Conservation (phyloP, 1,284 basidiomycete genomes). For the Leccinum cinnamomeum region DNA sequence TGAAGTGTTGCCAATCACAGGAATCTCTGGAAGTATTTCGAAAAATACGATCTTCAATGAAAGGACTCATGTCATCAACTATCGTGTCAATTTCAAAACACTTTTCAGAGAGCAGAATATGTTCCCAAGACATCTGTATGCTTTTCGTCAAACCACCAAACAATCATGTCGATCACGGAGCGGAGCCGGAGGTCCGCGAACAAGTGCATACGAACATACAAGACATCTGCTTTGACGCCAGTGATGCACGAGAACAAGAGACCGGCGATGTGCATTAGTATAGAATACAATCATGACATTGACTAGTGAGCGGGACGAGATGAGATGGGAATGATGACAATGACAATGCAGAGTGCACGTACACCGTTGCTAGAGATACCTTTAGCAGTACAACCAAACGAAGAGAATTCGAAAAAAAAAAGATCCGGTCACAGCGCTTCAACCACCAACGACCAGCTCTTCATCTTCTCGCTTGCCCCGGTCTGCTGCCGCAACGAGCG, state of each 20-base stretch:
- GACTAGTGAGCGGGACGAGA: not conserved
- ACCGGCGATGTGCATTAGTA: not conserved
- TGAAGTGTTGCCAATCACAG: too few species aligned
- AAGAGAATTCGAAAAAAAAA: not conserved
- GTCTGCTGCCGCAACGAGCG: not conserved
- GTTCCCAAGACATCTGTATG: not conserved
- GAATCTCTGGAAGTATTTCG: too few species aligned
- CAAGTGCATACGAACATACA: not conserved
- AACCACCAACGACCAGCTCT: constrained; percentile 20
- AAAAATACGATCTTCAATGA: too few species aligned
- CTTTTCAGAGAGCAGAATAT: not conserved
- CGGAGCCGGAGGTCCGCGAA: not conserved
- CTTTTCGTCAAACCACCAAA: not conserved
- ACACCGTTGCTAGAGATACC: not conserved
- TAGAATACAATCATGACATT: not conserved
- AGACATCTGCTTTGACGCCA: not conserved
- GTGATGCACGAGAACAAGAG: not conserved
- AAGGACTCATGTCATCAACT: not conserved
- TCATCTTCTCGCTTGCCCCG: constrained; percentile 3
- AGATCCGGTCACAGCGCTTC: constrained; percentile 27
- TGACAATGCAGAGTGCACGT: not conserved
- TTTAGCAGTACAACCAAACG: constrained; percentile 2
- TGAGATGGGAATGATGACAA: not conserved
- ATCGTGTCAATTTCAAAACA: not conserved
- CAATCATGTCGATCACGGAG: not conserved